A percentile compares a stretch with the other conserved stretches of the same genome.
phyloP scores from a whole-genome alignment of 2,329 filamentous ascomycete genomes.

The Emergomyces africanus region DNA sequence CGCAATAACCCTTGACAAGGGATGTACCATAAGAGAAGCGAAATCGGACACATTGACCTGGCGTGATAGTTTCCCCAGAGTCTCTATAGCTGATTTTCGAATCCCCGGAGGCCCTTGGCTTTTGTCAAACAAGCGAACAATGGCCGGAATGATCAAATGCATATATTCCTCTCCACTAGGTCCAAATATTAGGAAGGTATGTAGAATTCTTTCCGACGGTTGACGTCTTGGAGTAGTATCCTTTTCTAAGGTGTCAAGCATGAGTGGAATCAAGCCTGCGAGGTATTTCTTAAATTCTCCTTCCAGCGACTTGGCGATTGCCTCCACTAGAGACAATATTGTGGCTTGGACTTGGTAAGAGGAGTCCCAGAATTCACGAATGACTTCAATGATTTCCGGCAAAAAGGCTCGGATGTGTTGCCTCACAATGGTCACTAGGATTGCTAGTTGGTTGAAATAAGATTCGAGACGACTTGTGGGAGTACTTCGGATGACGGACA shows the following conservation, averaged over 20 bases:
- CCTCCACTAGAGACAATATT: conserved; percentile 82
- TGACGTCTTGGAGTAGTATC: conserved; percentile 63
- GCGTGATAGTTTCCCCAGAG: conserved; percentile 81
- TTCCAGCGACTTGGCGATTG: conserved; percentile 83
- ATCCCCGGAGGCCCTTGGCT: conserved; percentile 66
- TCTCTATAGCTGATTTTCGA: conserved; percentile 83
- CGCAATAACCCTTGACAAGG: conserved; percentile 68
- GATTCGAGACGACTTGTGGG: conserved; percentile 70
- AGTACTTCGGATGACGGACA: conserved; percentile 75
- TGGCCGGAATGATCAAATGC: conserved; percentile 94
- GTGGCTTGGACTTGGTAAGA: conserved; percentile 75
- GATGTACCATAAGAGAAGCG: conserved; percentile 91
- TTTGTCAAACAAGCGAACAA: conserved; percentile 89
- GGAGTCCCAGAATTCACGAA: conserved; percentile 82
- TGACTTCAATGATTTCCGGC: conserved; percentile 69
- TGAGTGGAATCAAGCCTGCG: conserved; percentile 74
- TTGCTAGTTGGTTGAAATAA: conserved; percentile 93
- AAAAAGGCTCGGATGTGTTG: conserved; percentile 92
- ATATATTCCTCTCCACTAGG: conserved; percentile 96
- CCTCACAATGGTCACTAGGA: conserved; percentile 85
- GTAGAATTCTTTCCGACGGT: conserved; percentile 79
- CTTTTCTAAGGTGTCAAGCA: conserved; percentile 87
- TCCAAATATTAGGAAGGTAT: conserved; percentile 92
- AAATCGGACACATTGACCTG: conserved; percentile 97
- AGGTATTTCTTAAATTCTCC: conserved; percentile 98